Evolutionary conservation across 139 green algal genomes (phyloP), one percentile per base, ranked within the genome.

Genomic region (Chlamydomonas eustigma): DNA sequence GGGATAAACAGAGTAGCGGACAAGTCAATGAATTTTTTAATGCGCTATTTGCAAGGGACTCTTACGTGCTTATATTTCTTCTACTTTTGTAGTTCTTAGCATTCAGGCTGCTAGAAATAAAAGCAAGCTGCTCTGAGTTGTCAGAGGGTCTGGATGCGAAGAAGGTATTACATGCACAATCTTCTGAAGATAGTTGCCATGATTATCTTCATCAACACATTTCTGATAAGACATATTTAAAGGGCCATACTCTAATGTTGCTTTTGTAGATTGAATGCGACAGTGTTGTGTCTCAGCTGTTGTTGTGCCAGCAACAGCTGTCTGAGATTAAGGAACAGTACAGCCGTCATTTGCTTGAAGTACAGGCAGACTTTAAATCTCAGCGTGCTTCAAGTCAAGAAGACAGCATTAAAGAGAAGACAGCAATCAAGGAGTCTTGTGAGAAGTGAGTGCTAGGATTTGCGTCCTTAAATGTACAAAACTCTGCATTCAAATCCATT

Each of bases 41-140:
- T n/a, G n/a, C n/a, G n/a, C n/a, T n/a, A n/a, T n/a, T n/a, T n/a
- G n/a, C n/a, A n/a, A n/a, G n/a, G n/a, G n/a, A n/a, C n/a, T n/a
- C n/a, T n/a, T n/a, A n/a, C n/a, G n/a, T n/a, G n/a, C n/a, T n/a
- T n/a, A n/a, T n/a, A n/a, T n/a, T n/a, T n/a, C n/a, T n/a, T n/a
- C n/a, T 33, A 25, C 64, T 22, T 52, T 51, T 70, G 58, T 84
- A 92, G 82, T 96, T 95, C 77, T 79, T 97, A 66, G 92, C 93
- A 0, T 93, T 91, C 69, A 81, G 92, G 4, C 82, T 97, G 36
- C 78, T 83, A 18, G 93, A 97, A 77, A 82, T 96, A 2, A 89
- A 90, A 74, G 50, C 8, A 2, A 83, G 88, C 32, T 77, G 66
- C 34, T 8, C 76, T 24, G 71, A 83, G 4, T 67, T 95, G 18